A percentile compares a stretch with the other conserved stretches of the same genome.
Conservation (phyloP, 2,329 filamentous ascomycete genomes). For the Paecilomyces variotii region DNA sequence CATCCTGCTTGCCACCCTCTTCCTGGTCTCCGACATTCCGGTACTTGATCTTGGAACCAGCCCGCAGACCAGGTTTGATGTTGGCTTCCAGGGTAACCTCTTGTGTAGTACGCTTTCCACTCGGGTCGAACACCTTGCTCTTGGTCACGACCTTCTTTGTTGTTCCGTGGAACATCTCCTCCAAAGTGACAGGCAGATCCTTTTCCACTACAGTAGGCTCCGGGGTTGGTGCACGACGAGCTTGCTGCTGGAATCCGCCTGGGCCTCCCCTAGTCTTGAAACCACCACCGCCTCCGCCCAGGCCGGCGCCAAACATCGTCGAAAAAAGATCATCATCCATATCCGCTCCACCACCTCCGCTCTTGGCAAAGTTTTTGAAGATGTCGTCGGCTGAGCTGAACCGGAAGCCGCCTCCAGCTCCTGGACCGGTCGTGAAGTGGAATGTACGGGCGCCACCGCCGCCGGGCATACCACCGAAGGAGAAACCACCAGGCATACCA, state of each 20-base stretch:
- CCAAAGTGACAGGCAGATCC: constrained; percentile 68
- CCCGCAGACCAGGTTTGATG: constrained; percentile 92
- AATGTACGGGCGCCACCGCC: constrained; percentile 43
- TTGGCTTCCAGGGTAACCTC: constrained; percentile 90
- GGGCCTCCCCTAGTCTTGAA: constrained; percentile 19
- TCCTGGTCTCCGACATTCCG: constrained; percentile 96
- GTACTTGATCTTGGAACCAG: constrained; percentile 97
- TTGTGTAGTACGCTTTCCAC: constrained; percentile 75
- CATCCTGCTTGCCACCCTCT: constrained; percentile 87
- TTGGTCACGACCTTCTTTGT: constrained; percentile 99
- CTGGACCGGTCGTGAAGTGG: constrained; percentile 42
- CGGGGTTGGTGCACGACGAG: constrained; percentile 49
- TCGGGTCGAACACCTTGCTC: constrained; percentile 81
- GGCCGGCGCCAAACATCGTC: constrained; percentile 41
- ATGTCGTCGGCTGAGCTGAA: constrained; percentile 80
- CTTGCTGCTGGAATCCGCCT: constrained; percentile 22
- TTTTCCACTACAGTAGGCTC: constrained; percentile 90
- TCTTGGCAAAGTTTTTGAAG: constrained; percentile 74
- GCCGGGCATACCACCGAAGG: constrained; percentile 43
- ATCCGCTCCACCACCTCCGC: constrained; percentile 42
- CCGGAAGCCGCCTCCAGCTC: constrained; percentile 60
- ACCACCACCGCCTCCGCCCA: constrained; percentile 33
- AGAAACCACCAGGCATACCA: constrained; percentile 48
- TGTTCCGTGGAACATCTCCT: constrained; percentile 78
- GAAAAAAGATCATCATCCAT: constrained; percentile 51